phyloP scores from a whole-genome alignment of 495 filamentous ascomycete genomes.

The Aspergillus indologenus region DNA sequence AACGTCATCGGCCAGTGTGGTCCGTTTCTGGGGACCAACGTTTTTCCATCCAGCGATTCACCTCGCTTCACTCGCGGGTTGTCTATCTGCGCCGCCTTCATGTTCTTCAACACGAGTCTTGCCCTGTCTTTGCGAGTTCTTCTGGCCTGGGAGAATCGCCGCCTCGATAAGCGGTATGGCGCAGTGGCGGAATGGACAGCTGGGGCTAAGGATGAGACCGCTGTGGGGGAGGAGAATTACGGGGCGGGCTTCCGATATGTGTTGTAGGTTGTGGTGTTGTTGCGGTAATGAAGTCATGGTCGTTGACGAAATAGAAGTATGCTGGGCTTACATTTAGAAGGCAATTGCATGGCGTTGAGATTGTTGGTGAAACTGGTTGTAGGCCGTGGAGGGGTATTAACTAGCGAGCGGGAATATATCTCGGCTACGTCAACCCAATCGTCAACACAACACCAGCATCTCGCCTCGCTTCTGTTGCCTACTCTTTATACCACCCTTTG shows the following conservation, averaged over 20 bases:
- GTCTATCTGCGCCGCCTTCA: conserved; percentile 66
- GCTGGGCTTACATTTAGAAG: too few species aligned
- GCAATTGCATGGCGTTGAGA: too few species aligned
- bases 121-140: conserved; percentile 53
- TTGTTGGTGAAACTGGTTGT: too few species aligned
- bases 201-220: conserved; percentile 4
- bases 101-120: conserved; percentile 63
- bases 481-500: too few species aligned
- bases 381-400: too few species aligned
- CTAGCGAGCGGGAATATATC: too few species aligned
- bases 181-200: conserved; percentile 22
- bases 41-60: conserved; percentile 57
- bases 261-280: conserved; percentile 26
- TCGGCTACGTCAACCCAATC: too few species aligned
- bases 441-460: too few species aligned
- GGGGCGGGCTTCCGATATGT: conserved; percentile 47
- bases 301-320: neutral
- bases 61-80: conserved; percentile 69
- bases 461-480: too few species aligned
- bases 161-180: conserved; percentile 52
- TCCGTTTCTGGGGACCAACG: conserved; percentile 66
- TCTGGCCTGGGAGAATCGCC: conserved; percentile 60
- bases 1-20: conserved; percentile 67
- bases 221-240: conserved; percentile 49
- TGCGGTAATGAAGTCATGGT: conserved; percentile 5